Conservation (phyloP, 208 protist species). For the Acanthamoeba lenticulata region DNA sequence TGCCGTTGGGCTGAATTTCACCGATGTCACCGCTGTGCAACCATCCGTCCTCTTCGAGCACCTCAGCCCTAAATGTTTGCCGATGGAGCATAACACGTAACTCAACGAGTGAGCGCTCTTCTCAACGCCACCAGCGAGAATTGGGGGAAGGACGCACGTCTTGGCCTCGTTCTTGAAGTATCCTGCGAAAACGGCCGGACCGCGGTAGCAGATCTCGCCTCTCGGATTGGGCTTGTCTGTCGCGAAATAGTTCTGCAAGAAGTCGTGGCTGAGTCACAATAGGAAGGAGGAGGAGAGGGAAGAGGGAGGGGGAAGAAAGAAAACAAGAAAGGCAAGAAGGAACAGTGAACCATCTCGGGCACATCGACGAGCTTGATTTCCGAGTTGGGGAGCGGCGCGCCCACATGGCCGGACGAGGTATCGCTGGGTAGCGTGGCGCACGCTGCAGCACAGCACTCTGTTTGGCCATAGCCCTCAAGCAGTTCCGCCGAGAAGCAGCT, state of each 20-base stretch:
- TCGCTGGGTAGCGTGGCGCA: constrained; percentile 70
- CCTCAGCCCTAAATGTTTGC: constrained; percentile 67
- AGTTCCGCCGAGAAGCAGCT: constrained; percentile 78
- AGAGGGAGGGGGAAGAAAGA: no score
- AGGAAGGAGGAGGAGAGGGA: no score
- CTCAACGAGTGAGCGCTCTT: not conserved
- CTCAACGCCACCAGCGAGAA: not conserved
- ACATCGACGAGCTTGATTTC: constrained; percentile 93
- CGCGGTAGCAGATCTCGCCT: constrained; percentile 86
- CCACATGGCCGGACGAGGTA: constrained; percentile 75
- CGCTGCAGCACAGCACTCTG: constrained; percentile 85
- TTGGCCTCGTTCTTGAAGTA: constrained; percentile 87
- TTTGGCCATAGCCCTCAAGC: constrained; percentile 90
- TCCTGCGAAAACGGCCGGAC: constrained; percentile 83
- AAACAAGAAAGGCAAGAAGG: not conserved
- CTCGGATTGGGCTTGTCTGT: constrained; percentile 26
- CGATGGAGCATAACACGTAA: not conserved
- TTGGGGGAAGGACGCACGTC: constrained; percentile 63
- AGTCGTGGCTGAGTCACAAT: no score
- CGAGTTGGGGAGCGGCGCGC: constrained; percentile 72
- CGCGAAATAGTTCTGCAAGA: not conserved
- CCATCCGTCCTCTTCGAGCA: constrained; percentile 87
- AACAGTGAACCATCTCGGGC: constrained; percentile 90
- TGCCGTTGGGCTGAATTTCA: constrained; percentile 74
- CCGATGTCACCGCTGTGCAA: constrained; percentile 91